phyloP scores from a whole-genome alignment of 2,329 filamentous ascomycete species.

The Curvularia sp. region DNA sequence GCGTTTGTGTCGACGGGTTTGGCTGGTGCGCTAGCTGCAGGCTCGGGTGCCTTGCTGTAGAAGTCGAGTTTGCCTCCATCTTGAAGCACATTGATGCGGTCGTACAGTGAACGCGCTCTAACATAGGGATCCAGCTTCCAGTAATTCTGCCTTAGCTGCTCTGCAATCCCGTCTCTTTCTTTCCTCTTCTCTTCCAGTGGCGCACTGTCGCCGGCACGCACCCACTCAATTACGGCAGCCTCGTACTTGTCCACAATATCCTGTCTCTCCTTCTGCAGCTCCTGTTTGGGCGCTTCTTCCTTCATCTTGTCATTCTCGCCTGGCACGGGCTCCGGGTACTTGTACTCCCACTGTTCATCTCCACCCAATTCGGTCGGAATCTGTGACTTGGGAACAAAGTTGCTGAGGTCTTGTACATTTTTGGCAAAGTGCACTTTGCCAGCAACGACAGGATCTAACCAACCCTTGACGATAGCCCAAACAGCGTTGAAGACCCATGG shows the following conservation, averaged over 20 bases:
- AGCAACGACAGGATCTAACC: conserved; percentile 96
- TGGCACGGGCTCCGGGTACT: conserved; percentile 76
- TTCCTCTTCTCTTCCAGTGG: conserved; percentile 57
- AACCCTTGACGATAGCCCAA: conserved; percentile 93
- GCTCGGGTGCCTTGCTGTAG: conserved; percentile 60
- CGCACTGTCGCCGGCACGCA: conserved; percentile 58
- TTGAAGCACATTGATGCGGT: conserved; percentile 76
- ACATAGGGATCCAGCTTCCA: conserved; percentile 91
- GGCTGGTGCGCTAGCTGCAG: conserved; percentile 9
- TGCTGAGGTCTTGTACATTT: conserved; percentile 76
- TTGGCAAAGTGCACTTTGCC: conserved; percentile 94
- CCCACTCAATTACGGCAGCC: conserved; percentile 76
- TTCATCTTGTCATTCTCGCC: conserved; percentile 82
- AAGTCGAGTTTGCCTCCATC: conserved; percentile 73
- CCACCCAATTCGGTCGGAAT: conserved; percentile 87
- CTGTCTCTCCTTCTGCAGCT: conserved; percentile 69
- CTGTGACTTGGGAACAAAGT: conserved; percentile 73
- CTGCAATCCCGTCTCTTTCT: conserved; percentile 68
- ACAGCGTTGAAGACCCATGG: conserved; percentile 99
- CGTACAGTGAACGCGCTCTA: conserved; percentile 82
- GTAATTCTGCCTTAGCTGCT: conserved; percentile 74
- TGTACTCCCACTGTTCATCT: conserved; percentile 82
- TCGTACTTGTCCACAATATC: conserved; percentile 77
- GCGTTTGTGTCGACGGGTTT: conserved; percentile 35
- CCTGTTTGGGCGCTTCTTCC: conserved; percentile 65